Conservation (phyloP, 129 eudicot species). For the Dittrichia graveolens region DNA sequence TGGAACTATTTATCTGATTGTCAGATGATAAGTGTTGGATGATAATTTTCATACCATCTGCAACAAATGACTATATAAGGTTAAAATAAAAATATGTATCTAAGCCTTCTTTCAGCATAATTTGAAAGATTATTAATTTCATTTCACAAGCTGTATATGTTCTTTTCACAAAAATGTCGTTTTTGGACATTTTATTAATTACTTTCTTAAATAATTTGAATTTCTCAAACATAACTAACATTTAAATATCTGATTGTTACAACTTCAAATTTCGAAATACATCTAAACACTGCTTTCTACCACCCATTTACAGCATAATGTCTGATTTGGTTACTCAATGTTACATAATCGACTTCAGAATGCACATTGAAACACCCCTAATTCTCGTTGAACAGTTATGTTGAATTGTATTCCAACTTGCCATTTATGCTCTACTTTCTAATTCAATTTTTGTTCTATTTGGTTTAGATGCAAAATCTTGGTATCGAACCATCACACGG, state of each 20-base stretch:
- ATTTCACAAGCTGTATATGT: background rate
- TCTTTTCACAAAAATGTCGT: background rate
- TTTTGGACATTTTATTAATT: background rate
- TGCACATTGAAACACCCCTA: background rate
- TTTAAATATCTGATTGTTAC: background rate
- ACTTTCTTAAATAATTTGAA: background rate
- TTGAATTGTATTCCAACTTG: background rate
- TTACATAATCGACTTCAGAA: background rate
- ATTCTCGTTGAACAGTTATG: background rate
- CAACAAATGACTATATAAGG: background rate
- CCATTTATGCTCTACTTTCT: constrained; percentile 10
- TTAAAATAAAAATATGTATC: background rate
- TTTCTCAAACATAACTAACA: background rate
- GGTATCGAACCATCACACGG: constrained; percentile 71
- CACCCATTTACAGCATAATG: background rate
- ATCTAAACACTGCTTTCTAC: background rate
- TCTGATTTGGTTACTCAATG: too few species aligned
- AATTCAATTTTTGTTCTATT: constrained; percentile 3
- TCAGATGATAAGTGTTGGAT: background rate
- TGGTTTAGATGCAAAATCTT: constrained; percentile 79
- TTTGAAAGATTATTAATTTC: background rate
- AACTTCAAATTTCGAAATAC: background rate
- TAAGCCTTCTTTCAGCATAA: background rate
- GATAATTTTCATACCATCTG: background rate
- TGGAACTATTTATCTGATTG: too few species aligned